Percentiles rank a stretch among this genome's conserved stretches.
Conservation (phyloP, 257 asterid species). For the Nicotiana undulata region DNA sequence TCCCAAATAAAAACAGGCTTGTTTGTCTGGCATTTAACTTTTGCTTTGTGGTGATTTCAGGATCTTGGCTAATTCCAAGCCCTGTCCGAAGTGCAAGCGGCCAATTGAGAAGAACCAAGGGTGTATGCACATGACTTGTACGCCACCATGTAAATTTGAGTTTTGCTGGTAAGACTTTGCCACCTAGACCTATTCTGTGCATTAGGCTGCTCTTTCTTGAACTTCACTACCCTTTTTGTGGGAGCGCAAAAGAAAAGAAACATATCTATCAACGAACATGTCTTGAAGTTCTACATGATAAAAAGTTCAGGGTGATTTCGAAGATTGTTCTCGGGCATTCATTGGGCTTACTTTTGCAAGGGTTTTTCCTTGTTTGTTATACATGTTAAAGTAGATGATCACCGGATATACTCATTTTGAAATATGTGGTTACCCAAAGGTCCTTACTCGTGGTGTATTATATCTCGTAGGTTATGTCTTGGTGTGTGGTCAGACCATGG, state of each 20-base stretch:
- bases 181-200: neutral
- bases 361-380: neutral
- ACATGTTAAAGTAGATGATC: neutral
- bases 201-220: neutral
- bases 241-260: neutral
- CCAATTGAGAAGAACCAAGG: constrained; percentile 99
- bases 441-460: neutral
- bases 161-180: constrained; percentile 80
- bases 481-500: constrained; percentile 99
- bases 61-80: constrained; percentile 99
- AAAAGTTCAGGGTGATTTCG: neutral
- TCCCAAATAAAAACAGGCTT: neutral
- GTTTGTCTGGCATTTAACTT: neutral
- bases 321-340: neutral
- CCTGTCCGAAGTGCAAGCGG: constrained; percentile 99
- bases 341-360: neutral
- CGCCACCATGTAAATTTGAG: constrained; percentile 98
- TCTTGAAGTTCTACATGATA: neutral
- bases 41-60: constrained; percentile 25
- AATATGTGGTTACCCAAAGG: neutral
- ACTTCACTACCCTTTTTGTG: neutral
- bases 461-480: constrained; percentile 70
- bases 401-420: neutral
- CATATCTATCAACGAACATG: neutral
- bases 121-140: constrained; percentile 99